Evolutionary conservation across 2,329 filamentous ascomycete genomes (phyloP).

Genomic region (Pestalotiopsis sp.): DNA sequence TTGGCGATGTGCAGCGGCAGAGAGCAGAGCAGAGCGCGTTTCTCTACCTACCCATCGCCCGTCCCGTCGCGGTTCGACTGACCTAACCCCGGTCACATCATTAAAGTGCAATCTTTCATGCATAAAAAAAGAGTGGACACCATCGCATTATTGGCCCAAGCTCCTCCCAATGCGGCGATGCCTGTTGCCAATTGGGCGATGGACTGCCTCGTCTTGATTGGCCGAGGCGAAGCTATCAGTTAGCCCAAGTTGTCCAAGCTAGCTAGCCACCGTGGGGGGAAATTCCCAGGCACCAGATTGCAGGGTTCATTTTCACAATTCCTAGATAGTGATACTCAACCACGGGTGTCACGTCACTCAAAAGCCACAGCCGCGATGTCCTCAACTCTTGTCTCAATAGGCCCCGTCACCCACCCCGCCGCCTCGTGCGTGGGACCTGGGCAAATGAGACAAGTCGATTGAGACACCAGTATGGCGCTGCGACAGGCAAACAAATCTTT

Average conservation of each 20-base stretch:
- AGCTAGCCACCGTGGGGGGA: too few relatives aligned
- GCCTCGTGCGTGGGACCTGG: too few relatives aligned
- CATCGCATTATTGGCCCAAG: constrained; percentile 2
- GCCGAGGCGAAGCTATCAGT: background rate
- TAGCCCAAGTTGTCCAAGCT: background rate
- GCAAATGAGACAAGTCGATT: too few relatives aligned
- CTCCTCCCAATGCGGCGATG: background rate
- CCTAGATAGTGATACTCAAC: background rate
- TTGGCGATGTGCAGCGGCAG: background rate
- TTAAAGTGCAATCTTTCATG: background rate
- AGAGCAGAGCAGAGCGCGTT: background rate
- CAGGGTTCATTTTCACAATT: background rate
- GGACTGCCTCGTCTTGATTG: background rate
- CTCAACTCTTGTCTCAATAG: background rate
- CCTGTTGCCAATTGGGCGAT: background rate
- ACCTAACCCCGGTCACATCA: background rate
- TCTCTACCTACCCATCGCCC: too few relatives aligned
- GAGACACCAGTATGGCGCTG: too few relatives aligned
- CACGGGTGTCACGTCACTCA: background rate
- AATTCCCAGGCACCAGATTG: background rate
- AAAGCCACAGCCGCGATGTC: background rate
- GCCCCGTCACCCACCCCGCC: background rate
- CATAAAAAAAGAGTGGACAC: background rate
- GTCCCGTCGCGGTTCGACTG: background rate
- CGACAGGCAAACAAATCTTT: too few relatives aligned